phyloP scores from a whole-genome alignment of 306 rosid genomes.

The Cucumis melo region DNA sequence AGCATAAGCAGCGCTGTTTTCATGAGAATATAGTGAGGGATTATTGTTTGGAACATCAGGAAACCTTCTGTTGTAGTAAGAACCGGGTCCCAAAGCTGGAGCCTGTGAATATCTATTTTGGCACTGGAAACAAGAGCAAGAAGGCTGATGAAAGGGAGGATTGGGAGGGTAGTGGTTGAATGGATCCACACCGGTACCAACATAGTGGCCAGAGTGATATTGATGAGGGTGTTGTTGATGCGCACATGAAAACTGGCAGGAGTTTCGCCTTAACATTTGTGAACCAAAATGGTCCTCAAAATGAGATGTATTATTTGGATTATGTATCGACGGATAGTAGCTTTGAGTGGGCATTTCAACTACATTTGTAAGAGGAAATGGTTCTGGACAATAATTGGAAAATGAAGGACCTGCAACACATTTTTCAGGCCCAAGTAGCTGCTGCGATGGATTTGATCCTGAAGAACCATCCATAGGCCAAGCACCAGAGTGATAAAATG shows the following conservation, averaged over 20 bases:
- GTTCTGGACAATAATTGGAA: conserved; percentile 39
- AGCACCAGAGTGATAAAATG: conserved; percentile 33
- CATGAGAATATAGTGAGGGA: conserved; percentile 34
- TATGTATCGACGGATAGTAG: conserved; percentile 45
- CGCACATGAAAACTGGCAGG: conserved; percentile 32
- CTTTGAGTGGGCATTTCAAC: conserved; percentile 33
- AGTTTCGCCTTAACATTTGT: conserved; percentile 34
- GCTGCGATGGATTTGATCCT: conserved; percentile 32
- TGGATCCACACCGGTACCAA: conserved; percentile 31
- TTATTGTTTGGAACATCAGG: conserved; percentile 36
- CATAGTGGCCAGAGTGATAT: conserved; percentile 48
- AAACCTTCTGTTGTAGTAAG: conserved; percentile 40
- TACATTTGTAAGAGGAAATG: conserved; percentile 42
- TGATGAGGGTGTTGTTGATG: conserved; percentile 53
- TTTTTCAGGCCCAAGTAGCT: conserved; percentile 36
- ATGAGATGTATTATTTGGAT: conserved; percentile 38
- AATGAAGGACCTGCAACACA: conserved; percentile 37
- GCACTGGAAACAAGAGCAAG: conserved; percentile 74
- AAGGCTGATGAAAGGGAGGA: conserved; percentile 48
- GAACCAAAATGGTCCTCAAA: conserved; percentile 56
- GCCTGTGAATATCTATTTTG: conserved; percentile 35
- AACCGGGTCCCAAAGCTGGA: conserved; percentile 37
- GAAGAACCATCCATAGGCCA: conserved; percentile 41
- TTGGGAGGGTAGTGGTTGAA: conserved; percentile 39
- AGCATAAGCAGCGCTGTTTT: conserved; percentile 34